Evolutionary conservation across 306 rosid species (phyloP).

Genomic region (Cucumis melo): DNA sequence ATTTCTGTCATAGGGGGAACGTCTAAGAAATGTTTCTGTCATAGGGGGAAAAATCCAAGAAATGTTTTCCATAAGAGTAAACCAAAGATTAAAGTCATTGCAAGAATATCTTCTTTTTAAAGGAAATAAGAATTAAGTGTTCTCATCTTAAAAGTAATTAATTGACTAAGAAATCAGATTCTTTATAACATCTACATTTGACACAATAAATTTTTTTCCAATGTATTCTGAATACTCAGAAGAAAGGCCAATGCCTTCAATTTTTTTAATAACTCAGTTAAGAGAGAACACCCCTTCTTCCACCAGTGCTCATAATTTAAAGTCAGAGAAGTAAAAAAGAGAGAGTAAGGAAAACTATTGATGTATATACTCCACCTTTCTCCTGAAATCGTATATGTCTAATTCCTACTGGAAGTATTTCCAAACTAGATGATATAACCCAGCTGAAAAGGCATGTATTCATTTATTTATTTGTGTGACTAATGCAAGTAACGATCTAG

Average conservation of each 20-base stretch:
- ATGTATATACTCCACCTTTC: not conserved
- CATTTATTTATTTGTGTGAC: not conserved
- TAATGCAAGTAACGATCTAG: not conserved
- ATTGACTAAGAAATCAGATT: not conserved
- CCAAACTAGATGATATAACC: not conserved
- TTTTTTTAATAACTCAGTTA: not conserved
- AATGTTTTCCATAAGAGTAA: not conserved
- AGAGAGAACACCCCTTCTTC: not conserved
- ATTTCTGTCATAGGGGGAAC: no score
- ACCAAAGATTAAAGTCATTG: not conserved
- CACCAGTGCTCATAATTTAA: not conserved
- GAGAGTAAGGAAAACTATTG: not conserved
- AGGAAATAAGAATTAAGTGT: not conserved
- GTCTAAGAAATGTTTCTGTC: no score
- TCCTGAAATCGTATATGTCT: not conserved
- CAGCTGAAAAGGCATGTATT: not conserved
- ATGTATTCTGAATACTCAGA: not conserved
- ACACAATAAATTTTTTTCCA: not conserved
- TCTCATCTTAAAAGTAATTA: not conserved
- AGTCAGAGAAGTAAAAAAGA: not conserved
- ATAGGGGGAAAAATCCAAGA: not conserved
- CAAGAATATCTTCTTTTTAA: not conserved
- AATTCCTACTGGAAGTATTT: not conserved
- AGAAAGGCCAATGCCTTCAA: not conserved
- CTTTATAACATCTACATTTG: not conserved